phyloP scores from a whole-genome alignment of 192 early-diverging fungal genomes.

The Radiomyces spectabilis region DNA sequence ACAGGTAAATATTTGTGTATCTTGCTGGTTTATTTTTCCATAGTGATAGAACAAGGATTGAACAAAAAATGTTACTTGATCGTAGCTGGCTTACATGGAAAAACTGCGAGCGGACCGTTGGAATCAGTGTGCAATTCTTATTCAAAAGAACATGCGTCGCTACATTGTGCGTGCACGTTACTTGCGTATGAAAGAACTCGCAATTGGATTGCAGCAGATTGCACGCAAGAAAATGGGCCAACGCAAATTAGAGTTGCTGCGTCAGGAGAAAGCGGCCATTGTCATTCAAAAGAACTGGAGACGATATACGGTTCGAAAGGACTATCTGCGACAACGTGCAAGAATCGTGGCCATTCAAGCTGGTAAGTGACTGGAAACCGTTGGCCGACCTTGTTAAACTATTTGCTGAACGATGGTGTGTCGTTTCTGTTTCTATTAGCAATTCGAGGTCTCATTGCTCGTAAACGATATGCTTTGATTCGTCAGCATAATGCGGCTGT shows the following conservation, averaged over 20 bases:
- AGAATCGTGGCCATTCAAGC: constrained; percentile 61
- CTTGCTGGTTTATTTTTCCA: too few species aligned
- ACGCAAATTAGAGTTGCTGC: constrained; percentile 39
- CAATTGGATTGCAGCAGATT: constrained; percentile 59
- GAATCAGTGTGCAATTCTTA: constrained; percentile 73
- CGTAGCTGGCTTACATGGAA: constrained; percentile 68
- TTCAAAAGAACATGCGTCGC: constrained; percentile 83
- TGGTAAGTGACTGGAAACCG: constrained; percentile 1
- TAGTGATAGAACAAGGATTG: background rate
- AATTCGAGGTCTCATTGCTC: constrained; percentile 61
- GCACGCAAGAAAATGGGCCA: constrained; percentile 53
- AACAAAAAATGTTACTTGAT: background rate
- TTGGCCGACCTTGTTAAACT: background rate
- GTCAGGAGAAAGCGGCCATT: constrained; percentile 63
- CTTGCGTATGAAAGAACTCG: constrained; percentile 41
- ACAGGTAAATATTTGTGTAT: too few species aligned
- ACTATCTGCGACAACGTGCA: constrained; percentile 28
- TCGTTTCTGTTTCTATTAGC: background rate
- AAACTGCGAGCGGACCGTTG: constrained; percentile 81
- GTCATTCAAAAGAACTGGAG: constrained; percentile 71
- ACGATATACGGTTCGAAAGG: constrained; percentile 47
- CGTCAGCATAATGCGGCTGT: constrained; percentile 64
- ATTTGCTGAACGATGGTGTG: background rate
- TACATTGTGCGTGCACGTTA: constrained; percentile 58
- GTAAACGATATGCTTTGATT: constrained; percentile 47